These are phyloP conservation scores for Vigna reflexopilosa DNA, from an alignment of 306 rosid species.

Conservation along the genomic window DNA sequence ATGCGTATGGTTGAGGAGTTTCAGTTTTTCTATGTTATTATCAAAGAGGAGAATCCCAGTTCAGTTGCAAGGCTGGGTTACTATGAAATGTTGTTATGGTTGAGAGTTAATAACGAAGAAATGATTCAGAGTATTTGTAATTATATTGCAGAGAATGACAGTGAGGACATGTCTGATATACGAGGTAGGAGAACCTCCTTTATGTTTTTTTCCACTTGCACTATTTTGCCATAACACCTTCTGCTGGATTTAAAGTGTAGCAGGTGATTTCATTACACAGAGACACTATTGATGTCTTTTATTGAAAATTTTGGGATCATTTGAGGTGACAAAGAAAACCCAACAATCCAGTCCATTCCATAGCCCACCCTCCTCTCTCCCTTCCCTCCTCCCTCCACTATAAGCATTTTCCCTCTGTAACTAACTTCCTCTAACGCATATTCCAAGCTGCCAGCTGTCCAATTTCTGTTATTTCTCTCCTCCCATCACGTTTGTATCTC, in stretches of 20 bases:
- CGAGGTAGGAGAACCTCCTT: constrained; percentile 56
- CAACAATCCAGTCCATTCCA: too few species aligned
- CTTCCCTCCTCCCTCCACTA: too few species aligned
- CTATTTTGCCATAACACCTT: constrained; percentile 31
- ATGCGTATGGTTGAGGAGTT: constrained; percentile 79
- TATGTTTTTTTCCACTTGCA: not conserved
- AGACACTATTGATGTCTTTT: constrained; percentile 38
- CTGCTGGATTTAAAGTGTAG: constrained; percentile 32
- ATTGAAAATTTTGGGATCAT: constrained; percentile 24
- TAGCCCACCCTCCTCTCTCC: too few species aligned
- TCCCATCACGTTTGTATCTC: too few species aligned
- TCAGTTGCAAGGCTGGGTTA: constrained; percentile 66
- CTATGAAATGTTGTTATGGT: constrained; percentile 83
- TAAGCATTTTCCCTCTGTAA: too few species aligned
- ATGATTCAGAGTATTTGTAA: constrained; percentile 72
- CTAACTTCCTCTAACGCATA: too few species aligned
- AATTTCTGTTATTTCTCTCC: too few species aligned
- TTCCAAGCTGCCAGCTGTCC: too few species aligned
- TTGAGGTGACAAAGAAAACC: not conserved
- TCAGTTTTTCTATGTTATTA: constrained; percentile 54
- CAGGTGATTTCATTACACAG: constrained; percentile 27
- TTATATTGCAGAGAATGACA: constrained; percentile 51
- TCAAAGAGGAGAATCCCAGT: constrained; percentile 62
- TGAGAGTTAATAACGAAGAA: constrained; percentile 65
- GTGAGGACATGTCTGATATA: constrained; percentile 51